Evolutionary conservation across 1,284 basidiomycete species (phyloP).

Genomic region (Laetiporus sulphureus): DNA sequence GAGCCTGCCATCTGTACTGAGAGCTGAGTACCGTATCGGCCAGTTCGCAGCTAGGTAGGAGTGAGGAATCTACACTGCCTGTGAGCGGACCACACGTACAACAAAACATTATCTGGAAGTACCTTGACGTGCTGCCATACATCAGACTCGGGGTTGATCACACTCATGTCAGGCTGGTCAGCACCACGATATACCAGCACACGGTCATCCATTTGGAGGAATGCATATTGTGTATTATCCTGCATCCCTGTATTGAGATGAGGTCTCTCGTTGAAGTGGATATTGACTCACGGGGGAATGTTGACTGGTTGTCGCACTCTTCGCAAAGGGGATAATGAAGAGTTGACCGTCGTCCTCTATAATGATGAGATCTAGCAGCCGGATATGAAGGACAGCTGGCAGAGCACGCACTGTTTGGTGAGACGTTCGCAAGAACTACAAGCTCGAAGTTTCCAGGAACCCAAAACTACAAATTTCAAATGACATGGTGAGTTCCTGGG

Average conservation of each 20-base stretch:
- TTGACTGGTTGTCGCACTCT: constrained; percentile 89
- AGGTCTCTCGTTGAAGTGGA: neutral
- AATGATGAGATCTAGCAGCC: neutral
- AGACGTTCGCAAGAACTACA: constrained; percentile 54
- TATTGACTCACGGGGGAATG: constrained; percentile 70
- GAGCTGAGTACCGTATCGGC: constrained; percentile 91
- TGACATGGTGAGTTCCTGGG: no score
- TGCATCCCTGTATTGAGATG: constrained; percentile 21
- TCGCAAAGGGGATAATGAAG: constrained; percentile 88
- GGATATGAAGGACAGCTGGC: neutral
- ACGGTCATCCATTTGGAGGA: constrained; percentile 92
- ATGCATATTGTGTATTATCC: constrained; percentile 93
- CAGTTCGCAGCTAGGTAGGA: constrained; percentile 87
- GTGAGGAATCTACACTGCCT: constrained; percentile 65
- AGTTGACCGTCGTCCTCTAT: constrained; percentile 62
- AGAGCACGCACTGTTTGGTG: constrained; percentile 38
- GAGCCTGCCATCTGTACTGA: constrained; percentile 87
- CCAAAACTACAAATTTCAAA: constrained; percentile 87
- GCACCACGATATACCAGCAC: constrained; percentile 94
- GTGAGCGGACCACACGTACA: no score
- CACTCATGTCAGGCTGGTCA: constrained; percentile 96
- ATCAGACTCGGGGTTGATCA: constrained; percentile 98
- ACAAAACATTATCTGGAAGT: no score
- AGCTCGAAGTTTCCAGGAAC: constrained; percentile 86
- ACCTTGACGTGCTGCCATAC: constrained; percentile 94